A percentile compares a stretch with the other conserved stretches of the same genome.
Conservation (phyloP, 805 yeast species). For the Metschnikowia matae region DNA sequence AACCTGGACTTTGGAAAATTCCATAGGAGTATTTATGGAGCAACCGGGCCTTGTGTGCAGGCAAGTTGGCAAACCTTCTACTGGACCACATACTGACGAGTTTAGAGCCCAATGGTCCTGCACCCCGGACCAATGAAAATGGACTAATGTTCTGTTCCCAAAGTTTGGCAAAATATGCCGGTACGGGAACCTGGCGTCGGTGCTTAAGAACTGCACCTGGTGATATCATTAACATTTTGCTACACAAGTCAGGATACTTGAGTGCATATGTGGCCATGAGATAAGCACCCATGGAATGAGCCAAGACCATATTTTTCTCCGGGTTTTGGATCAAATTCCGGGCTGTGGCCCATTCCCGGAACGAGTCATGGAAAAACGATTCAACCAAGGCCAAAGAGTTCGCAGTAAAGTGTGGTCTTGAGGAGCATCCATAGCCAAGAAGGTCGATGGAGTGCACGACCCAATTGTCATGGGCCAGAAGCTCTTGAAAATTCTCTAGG, state of each 20-base stretch:
- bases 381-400: constrained; percentile 49
- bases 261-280: constrained; percentile 65
- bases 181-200: constrained; percentile 44
- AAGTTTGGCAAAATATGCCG: constrained; percentile 70
- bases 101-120: constrained; percentile 81
- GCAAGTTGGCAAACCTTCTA: constrained; percentile 66
- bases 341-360: constrained; percentile 56
- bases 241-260: constrained; percentile 53
- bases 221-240: constrained; percentile 70
- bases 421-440: constrained; percentile 86
- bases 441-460: constrained; percentile 82
- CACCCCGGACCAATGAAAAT: constrained; percentile 67
- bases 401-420: constrained; percentile 62
- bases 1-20: constrained; percentile 81
- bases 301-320: constrained; percentile 53
- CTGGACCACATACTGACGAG: constrained; percentile 87
- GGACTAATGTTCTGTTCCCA: constrained; percentile 92
- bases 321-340: constrained; percentile 38
- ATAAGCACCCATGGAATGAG: constrained; percentile 94
- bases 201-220: constrained; percentile 81
- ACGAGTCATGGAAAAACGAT: constrained; percentile 59
- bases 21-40: constrained; percentile 79
- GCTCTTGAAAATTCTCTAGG: constrained; percentile 35
- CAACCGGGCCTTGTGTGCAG: constrained; percentile 40
- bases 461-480: constrained; percentile 45